These are phyloP conservation scores for Actinomucor elegans DNA, from an alignment of 371 early-diverging fungal species.

Conservation along the genomic window DNA sequence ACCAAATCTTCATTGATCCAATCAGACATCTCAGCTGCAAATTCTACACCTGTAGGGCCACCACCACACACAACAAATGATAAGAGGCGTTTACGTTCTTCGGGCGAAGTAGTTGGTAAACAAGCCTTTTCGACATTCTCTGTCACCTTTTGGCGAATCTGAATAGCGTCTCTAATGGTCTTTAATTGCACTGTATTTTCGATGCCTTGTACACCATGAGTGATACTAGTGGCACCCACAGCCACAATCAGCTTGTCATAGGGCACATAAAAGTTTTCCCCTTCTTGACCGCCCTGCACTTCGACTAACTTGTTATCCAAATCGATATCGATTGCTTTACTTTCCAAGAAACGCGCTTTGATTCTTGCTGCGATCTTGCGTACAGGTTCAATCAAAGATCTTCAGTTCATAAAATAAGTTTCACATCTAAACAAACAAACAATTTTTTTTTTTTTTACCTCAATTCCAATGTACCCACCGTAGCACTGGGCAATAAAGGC, in stretches of 20 bases:
- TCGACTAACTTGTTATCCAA: slow-evolving; percentile 62
- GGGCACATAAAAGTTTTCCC: slow-evolving; percentile 55
- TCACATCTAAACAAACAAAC: background rate
- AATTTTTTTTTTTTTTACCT: slow-evolving; percentile 38
- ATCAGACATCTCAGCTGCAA: slow-evolving; percentile 84
- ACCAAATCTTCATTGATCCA: slow-evolving; percentile 81
- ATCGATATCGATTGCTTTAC: slow-evolving; percentile 67
- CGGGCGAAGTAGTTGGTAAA: slow-evolving; percentile 70
- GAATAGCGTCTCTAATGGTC: slow-evolving; percentile 71
- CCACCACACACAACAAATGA: slow-evolving; percentile 88
- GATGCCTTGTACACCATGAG: slow-evolving; percentile 80
- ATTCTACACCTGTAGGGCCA: slow-evolving; percentile 79
- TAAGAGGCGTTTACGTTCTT: slow-evolving; percentile 78
- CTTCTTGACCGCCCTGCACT: slow-evolving; percentile 32
- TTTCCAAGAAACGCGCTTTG: slow-evolving; percentile 57
- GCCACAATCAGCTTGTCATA: slow-evolving; percentile 85
- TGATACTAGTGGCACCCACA: slow-evolving; percentile 79
- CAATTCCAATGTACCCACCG: slow-evolving; percentile 83
- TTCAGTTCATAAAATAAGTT: slow-evolving; percentile 5
- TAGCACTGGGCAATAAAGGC: slow-evolving; percentile 77
- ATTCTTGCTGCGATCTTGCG: slow-evolving; percentile 59
- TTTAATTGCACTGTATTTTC: slow-evolving; percentile 71
- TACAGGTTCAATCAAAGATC: slow-evolving; percentile 74
- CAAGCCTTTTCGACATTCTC: slow-evolving; percentile 84
- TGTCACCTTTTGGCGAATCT: slow-evolving; percentile 66